Percentiles rank a stretch among this genome's conserved stretches.
Conservation (phyloP, 2,329 filamentous ascomycete genomes). For the Alternaria sp. region DNA sequence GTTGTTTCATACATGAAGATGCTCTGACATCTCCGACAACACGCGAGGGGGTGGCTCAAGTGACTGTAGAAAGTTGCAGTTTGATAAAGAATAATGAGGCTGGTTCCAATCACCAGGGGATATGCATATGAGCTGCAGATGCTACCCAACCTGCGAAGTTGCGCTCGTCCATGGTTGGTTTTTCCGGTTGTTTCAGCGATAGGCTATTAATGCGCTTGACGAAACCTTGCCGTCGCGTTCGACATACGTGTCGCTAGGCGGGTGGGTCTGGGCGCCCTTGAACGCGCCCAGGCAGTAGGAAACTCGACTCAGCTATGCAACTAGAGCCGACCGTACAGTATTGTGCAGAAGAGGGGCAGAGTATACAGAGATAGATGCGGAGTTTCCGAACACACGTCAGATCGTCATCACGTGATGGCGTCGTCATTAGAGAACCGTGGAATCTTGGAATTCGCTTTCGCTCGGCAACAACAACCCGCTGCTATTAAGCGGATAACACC, state of each 20-base stretch:
- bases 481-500: not conserved
- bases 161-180: not conserved
- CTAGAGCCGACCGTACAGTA: not conserved
- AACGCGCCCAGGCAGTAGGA: not conserved
- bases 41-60: not conserved
- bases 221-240: not conserved
- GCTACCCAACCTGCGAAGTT: not conserved
- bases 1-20: not conserved
- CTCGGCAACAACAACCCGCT: not conserved
- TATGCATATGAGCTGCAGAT: not conserved
- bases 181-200: not conserved
- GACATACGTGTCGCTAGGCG: not conserved
- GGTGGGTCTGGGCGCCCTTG: not conserved
- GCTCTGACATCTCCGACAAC: not conserved
- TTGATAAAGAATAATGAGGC: not conserved
- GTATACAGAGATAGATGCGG: not conserved
- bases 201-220: not conserved
- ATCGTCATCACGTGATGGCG: not conserved
- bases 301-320: not conserved
- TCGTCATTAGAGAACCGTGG: not conserved
- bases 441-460: not conserved
- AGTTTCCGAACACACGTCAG: not conserved
- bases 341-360: not conserved
- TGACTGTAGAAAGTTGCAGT: not conserved
- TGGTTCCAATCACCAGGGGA: not conserved